Conservation (phyloP, 306 rosid genomes). For the Carpinus fangiana region DNA sequence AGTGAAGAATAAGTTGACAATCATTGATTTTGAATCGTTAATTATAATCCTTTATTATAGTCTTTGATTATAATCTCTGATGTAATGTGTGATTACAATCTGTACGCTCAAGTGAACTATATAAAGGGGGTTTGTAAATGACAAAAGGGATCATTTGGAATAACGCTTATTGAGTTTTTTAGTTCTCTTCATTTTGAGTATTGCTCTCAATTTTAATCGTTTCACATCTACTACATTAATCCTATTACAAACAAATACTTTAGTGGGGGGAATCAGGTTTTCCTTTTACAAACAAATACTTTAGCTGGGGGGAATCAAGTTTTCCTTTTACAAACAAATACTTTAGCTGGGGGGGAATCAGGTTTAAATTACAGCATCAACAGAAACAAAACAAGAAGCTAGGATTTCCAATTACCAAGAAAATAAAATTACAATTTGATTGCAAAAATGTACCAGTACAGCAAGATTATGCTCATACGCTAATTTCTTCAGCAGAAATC, state of each 20-base stretch:
- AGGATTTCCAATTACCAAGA: constrained; percentile 17
- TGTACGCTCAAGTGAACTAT: too few species aligned
- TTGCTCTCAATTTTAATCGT: too few species aligned
- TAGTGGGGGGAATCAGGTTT: not conserved
- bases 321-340: not conserved
- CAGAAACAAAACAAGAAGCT: not conserved
- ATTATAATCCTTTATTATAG: too few species aligned
- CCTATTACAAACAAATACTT: not conserved
- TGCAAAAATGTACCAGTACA: constrained; percentile 54
- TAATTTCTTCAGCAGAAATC: constrained; percentile 72
- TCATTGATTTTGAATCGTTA: too few species aligned
- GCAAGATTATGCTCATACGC: constrained; percentile 81
- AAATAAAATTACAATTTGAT: constrained; percentile 24
- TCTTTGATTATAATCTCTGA: too few species aligned
- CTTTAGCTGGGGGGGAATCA: not conserved
- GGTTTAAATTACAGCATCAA: not conserved
- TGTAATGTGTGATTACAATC: too few species aligned
- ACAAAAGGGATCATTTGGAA: too few species aligned
- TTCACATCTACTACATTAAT: not conserved
- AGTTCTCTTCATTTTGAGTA: too few species aligned
- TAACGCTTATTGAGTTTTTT: too few species aligned
- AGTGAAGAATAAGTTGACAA: too few species aligned
- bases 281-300: not conserved
- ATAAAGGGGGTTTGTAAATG: too few species aligned
- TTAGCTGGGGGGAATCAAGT: not conserved